These are phyloP conservation scores for Colletotrichum sp. DNA, from an alignment of 2,329 filamentous ascomycete species.

Conservation along the genomic window DNA sequence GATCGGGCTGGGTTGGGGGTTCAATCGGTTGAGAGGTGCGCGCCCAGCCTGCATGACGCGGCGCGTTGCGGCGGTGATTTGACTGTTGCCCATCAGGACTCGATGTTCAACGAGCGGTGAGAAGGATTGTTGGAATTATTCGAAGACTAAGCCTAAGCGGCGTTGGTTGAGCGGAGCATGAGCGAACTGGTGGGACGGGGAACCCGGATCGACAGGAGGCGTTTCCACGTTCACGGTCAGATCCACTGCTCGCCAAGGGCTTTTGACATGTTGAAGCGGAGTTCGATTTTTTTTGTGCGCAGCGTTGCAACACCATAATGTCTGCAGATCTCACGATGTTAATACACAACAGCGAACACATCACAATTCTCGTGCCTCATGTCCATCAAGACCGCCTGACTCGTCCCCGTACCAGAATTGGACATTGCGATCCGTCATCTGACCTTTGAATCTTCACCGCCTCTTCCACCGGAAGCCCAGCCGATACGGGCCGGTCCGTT, in stretches of 20 bases:
- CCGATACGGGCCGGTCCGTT: conserved; percentile 12
- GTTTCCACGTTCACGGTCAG: background rate
- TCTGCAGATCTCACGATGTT: background rate
- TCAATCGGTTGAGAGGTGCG: background rate
- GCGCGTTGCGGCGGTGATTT: background rate
- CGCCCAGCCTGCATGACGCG: background rate
- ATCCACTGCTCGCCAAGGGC: background rate
- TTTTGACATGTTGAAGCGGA: background rate
- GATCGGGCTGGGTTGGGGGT: background rate
- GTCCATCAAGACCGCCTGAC: background rate
- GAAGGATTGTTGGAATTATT: background rate
- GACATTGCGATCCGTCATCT: background rate
- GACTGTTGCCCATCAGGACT: background rate
- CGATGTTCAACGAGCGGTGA: background rate
- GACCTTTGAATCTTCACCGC: conserved; percentile 5
- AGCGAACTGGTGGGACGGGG: background rate
- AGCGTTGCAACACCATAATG: background rate
- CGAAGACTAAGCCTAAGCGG: background rate
- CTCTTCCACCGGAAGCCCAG: conserved; percentile 1
- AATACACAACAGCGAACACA: background rate
- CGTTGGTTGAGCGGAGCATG: background rate
- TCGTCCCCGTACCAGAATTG: background rate
- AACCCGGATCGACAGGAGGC: background rate
- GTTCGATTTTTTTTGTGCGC: background rate
- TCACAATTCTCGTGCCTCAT: background rate